A percentile compares a stretch with the other conserved stretches of the same genome.
These are phyloP conservation scores for Penicillium steckii DNA, from an alignment of 495 filamentous ascomycete genomes.

Conservation along the genomic window DNA sequence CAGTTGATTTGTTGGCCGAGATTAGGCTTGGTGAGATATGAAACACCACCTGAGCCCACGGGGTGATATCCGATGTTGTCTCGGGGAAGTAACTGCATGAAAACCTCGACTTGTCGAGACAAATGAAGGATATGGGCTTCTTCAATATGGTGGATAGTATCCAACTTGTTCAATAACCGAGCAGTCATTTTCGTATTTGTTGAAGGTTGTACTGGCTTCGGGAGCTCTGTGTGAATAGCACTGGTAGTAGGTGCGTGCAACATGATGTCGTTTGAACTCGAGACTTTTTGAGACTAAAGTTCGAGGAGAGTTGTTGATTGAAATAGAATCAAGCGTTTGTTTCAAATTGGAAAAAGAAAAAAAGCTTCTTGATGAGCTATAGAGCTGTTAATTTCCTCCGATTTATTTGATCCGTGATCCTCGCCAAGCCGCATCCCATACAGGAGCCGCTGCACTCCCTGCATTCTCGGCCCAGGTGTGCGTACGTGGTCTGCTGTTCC, in stretches of 20 bases:
- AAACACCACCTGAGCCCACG: slow-evolving; percentile 6
- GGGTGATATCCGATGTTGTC: slow-evolving; percentile 8
- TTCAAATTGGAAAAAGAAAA: not conserved
- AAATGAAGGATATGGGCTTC: slow-evolving; percentile 13
- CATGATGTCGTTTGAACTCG: not conserved
- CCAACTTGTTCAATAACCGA: slow-evolving; percentile 8
- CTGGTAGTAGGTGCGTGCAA: slow-evolving; percentile 8
- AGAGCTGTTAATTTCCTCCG: not conserved
- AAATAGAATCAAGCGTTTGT: not conserved
- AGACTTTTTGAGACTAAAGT: not conserved
- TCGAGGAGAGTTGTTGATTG: not conserved
- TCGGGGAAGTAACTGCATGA: slow-evolving; percentile 10
- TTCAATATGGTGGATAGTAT: slow-evolving; percentile 13
- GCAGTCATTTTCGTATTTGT: not conserved
- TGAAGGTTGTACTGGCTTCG: slow-evolving; percentile 1
- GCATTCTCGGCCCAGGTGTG: not conserved
- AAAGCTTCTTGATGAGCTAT: not conserved
- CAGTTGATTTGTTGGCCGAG: slow-evolving; percentile 18
- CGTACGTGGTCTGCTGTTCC: not conserved
- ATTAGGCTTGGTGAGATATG: slow-evolving; percentile 8
- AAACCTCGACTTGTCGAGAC: slow-evolving; percentile 8
- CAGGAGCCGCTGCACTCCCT: not conserved
- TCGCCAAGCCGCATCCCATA: not conserved
- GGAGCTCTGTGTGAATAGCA: slow-evolving; percentile 4
- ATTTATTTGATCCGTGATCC: not conserved